Conservation (phyloP, 1,284 basidiomycete genomes). For the Trichosporon faecale region DNA sequence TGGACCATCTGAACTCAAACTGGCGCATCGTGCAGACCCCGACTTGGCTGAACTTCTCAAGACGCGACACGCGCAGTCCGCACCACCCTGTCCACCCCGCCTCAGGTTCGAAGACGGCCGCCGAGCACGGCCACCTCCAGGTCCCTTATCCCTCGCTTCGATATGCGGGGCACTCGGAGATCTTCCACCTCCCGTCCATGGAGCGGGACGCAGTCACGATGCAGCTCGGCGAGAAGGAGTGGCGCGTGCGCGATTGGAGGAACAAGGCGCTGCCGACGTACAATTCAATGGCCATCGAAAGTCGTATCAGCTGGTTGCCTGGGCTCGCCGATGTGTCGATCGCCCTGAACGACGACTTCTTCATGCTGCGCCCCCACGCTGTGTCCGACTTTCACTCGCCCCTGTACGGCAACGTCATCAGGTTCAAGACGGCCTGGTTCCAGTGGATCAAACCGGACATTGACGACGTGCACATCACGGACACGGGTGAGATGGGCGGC, state of each 20-base stretch:
- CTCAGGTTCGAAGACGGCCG: slow-evolving; percentile 13
- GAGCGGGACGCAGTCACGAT: slow-evolving; percentile 21
- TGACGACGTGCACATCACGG: slow-evolving; percentile 34
- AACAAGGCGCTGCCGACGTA: slow-evolving; percentile 44
- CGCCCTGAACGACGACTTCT: slow-evolving; percentile 49
- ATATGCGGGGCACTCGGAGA: slow-evolving; percentile 44
- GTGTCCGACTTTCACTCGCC: slow-evolving; percentile 47
- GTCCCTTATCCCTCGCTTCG: slow-evolving; percentile 32
- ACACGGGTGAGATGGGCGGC: slow-evolving; percentile 44
- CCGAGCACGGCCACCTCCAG: slow-evolving; percentile 15
- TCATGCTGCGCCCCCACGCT: slow-evolving; percentile 18
- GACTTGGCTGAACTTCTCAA: slow-evolving; percentile 44
- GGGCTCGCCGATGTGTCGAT: slow-evolving; percentile 43
- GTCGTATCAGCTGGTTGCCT: slow-evolving; percentile 43
- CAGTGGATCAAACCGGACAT: slow-evolving; percentile 42
- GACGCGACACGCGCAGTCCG: slow-evolving; percentile 32
- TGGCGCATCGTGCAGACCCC: slow-evolving; percentile 48
- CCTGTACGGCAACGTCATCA: slow-evolving; percentile 46
- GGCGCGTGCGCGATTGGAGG: slow-evolving; percentile 39
- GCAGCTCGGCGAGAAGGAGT: slow-evolving; percentile 31
- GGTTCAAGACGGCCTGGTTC: slow-evolving; percentile 41
- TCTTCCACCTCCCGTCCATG: slow-evolving; percentile 42
- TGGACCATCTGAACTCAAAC: not conserved
- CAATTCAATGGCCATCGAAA: slow-evolving; percentile 51
- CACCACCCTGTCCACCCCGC: slow-evolving; percentile 34